Conservation (phyloP, 768 basidiomycete genomes). For the Tremella mesenterica region DNA sequence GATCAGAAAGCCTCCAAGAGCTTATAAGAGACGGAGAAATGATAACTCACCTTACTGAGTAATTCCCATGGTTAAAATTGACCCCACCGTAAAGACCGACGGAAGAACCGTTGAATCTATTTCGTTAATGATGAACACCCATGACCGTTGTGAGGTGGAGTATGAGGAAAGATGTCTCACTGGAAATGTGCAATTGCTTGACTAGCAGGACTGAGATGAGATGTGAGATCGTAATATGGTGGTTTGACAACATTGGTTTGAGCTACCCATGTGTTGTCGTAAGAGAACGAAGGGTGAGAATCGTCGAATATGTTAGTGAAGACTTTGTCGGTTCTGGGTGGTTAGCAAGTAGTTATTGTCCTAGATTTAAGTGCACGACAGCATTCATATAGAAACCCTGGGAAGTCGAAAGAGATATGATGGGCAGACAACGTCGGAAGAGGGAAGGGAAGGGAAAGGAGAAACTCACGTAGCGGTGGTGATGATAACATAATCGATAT, state of each 20-base stretch:
- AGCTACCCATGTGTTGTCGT: conserved; percentile 10
- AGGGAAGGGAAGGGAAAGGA: no score
- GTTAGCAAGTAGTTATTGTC: background rate
- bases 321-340: conserved; percentile 6
- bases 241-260: background rate
- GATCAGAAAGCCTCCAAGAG: background rate
- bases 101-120: conserved; percentile 25
- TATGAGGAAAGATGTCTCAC: background rate
- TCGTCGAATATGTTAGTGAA: conserved; percentile 24
- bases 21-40: background rate
- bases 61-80: conserved; percentile 18
- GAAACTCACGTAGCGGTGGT: conserved; percentile 11
- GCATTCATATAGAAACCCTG: no score
- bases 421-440: no score
- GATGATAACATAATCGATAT: conserved; percentile 26
- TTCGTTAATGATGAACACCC: background rate
- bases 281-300: conserved; percentile 7
- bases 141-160: no score
- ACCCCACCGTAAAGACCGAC: conserved; percentile 14
- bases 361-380: background rate
- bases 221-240: conserved; percentile 15
- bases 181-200: background rate
- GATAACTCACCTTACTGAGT: conserved; percentile 13
- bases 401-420: no score
- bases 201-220: conserved; percentile 8